Evolutionary conservation across 257 asterid species (phyloP), one percentile per base, ranked within the genome.

Genomic region (Lycium barbarum): DNA sequence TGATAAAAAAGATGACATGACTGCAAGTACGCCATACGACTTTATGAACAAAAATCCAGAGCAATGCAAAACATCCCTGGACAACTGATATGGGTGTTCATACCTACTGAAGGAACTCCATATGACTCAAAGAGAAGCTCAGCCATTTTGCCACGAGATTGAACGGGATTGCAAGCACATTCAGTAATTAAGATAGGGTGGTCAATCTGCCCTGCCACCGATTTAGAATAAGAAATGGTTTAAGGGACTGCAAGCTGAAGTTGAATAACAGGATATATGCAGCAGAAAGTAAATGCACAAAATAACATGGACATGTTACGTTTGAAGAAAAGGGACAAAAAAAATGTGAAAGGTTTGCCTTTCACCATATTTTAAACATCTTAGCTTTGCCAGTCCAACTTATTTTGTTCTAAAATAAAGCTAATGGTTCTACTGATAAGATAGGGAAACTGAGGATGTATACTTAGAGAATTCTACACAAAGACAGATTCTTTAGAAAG

Each of bases 91-190:
- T n/a, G 36, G 63, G 8, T 70, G 72, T 66, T 14, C 83, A 66
- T 87, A 96, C 99, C 99, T 89, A 96, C 87, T 86, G 99, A 93
- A 61, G 99, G 97, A 85, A 95, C 98, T 89, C 98, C 99, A 88
- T 96, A 96, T 45, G 99, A 87, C 92, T 96, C 99, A 74, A 96
- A 96, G 83, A 96, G 98, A 79, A 96, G 97, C 88, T 96, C 99
- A 5, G 98, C 98, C 98, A 96, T 95, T 91, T 95, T 93, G 86
- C 97, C 89, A 55, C 99, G 99, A 86, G 98, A 95, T 81, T 96
- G 99, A 73, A 94, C 89, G 17, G 99, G 99, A 87, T 96, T 96
- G 93, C 98, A 95, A 81, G 93, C 91, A 88, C 99, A 96, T 89
- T 96, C 99, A 73, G 98, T 96, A 86, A 95, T 95, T 92, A 96